Evolutionary conservation across 768 basidiomycete genomes (phyloP).

Genomic region (Multifurca ochricompacta): DNA sequence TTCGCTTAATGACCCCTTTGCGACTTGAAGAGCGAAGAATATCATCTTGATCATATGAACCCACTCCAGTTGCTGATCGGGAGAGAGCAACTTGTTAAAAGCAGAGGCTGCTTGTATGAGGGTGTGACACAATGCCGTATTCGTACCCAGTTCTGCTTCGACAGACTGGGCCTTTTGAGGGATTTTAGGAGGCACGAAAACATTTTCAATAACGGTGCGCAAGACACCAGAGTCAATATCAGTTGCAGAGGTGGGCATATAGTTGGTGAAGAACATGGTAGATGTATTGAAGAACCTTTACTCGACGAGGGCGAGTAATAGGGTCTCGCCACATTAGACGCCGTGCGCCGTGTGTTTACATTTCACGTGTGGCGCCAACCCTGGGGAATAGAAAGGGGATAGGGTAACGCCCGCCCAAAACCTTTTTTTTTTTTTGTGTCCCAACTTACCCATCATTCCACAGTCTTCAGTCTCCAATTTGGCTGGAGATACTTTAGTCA

Average conservation of each 20-base stretch:
- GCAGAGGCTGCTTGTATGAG: background rate
- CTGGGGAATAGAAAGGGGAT: too few species aligned
- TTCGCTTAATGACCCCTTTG: background rate
- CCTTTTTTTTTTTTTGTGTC: too few species aligned
- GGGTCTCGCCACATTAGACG: too few species aligned
- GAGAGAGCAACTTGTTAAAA: background rate
- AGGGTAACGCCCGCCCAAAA: too few species aligned
- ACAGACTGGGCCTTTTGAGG: conserved; percentile 1
- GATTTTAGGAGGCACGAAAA: conserved; percentile 9
- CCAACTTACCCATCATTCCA: too few species aligned
- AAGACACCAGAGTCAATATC: background rate
- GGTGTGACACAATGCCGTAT: background rate
- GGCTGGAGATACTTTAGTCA: too few species aligned
- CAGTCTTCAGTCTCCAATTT: too few species aligned
- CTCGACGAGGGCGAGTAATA: too few species aligned
- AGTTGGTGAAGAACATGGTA: too few species aligned
- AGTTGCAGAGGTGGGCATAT: background rate
- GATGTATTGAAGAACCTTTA: too few species aligned
- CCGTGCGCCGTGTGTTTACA: too few species aligned
- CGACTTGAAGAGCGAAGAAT: background rate
- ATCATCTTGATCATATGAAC: conserved; percentile 10
- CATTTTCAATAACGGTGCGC: background rate
- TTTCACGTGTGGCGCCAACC: too few species aligned
- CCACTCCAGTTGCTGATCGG: conserved; percentile 1
- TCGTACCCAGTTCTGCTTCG: background rate